These are phyloP conservation scores for Metschnikowia anglica DNA, from an alignment of 805 yeast species.

Conservation along the genomic window DNA sequence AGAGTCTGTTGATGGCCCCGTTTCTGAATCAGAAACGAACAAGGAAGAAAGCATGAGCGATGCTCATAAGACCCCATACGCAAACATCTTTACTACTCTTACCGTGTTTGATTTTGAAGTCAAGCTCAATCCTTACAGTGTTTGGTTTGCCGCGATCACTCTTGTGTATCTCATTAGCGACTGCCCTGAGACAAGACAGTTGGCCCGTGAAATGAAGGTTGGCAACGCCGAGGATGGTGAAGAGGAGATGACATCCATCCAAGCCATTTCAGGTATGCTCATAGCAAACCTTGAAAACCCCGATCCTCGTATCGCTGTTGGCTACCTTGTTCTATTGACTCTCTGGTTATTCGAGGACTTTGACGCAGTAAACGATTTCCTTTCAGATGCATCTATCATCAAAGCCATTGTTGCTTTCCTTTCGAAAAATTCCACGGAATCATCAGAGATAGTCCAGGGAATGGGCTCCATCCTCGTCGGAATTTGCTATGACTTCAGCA, in stretches of 20 bases:
- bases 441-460: conserved; percentile 62
- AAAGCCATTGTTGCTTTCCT: conserved; percentile 68
- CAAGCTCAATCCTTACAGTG: conserved; percentile 78
- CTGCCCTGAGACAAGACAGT: conserved; percentile 46
- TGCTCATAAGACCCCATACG: conserved; percentile 34
- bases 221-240: conserved; percentile 66
- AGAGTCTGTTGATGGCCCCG: conserved; percentile 7
- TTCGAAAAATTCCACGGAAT: conserved; percentile 46
- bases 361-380: conserved; percentile 70
- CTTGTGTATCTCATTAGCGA: conserved; percentile 62
- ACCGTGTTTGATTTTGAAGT: conserved; percentile 66
- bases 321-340: conserved; percentile 71
- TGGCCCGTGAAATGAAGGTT: conserved; percentile 47
- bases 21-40: background rate
- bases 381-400: conserved; percentile 63
- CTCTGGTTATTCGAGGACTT: conserved; percentile 78
- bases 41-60: background rate
- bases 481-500: conserved; percentile 72
- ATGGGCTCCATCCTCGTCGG: conserved; percentile 72
- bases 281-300: conserved; percentile 56
- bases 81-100: conserved; percentile 67
- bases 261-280: conserved; percentile 73
- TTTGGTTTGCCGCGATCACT: conserved; percentile 78
- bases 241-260: conserved; percentile 67
- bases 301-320: conserved; percentile 76